Percentiles rank a stretch among this genome's conserved stretches.
These are phyloP conservation scores for Apiospora arundinis DNA, from an alignment of 2,329 filamentous ascomycete genomes.

Conservation along the genomic window DNA sequence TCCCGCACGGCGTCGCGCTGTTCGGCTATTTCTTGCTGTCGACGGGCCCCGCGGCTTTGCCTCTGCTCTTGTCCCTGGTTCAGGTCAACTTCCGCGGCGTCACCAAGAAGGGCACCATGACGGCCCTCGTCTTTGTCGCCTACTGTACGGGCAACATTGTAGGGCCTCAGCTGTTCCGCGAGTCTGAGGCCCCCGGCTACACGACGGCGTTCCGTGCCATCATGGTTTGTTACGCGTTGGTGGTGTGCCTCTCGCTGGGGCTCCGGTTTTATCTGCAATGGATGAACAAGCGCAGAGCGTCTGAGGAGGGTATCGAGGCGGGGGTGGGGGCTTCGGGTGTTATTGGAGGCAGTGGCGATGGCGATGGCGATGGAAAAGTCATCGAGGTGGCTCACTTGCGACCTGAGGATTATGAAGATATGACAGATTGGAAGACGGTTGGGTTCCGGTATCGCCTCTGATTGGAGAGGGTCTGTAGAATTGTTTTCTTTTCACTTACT, in stretches of 20 bases:
- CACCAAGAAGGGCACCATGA: slow-evolving; percentile 67
- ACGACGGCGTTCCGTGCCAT: slow-evolving; percentile 61
- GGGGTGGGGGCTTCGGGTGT: slow-evolving; percentile 50
- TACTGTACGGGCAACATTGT: slow-evolving; percentile 64
- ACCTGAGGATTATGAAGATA: slow-evolving; percentile 59
- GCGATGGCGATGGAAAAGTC: slow-evolving; percentile 40
- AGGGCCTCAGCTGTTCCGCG: slow-evolving; percentile 61
- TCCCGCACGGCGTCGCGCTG: slow-evolving; percentile 53
- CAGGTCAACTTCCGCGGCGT: slow-evolving; percentile 62
- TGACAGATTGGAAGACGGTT: slow-evolving; percentile 64
- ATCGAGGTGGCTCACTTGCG: slow-evolving; percentile 44
- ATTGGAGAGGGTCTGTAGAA: slow-evolving; percentile 3
- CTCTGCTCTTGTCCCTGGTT: slow-evolving; percentile 60
- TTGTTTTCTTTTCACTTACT: not conserved
- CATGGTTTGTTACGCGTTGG: slow-evolving; percentile 61
- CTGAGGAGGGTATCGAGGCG: slow-evolving; percentile 51
- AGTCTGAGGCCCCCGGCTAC: slow-evolving; percentile 57
- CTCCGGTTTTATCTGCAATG: slow-evolving; percentile 56
- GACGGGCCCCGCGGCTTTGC: slow-evolving; percentile 59
- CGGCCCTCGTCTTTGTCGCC: slow-evolving; percentile 59
- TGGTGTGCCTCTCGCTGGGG: slow-evolving; percentile 49
- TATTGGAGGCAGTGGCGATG: slow-evolving; percentile 44
- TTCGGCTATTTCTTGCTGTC: slow-evolving; percentile 65
- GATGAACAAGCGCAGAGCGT: slow-evolving; percentile 50
- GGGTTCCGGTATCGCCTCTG: slow-evolving; percentile 65